A percentile compares a stretch with the other conserved stretches of the same genome.
phyloP scores from a whole-genome alignment of 75 land plant genomes.

The Adiantum capillusveneris region DNA sequence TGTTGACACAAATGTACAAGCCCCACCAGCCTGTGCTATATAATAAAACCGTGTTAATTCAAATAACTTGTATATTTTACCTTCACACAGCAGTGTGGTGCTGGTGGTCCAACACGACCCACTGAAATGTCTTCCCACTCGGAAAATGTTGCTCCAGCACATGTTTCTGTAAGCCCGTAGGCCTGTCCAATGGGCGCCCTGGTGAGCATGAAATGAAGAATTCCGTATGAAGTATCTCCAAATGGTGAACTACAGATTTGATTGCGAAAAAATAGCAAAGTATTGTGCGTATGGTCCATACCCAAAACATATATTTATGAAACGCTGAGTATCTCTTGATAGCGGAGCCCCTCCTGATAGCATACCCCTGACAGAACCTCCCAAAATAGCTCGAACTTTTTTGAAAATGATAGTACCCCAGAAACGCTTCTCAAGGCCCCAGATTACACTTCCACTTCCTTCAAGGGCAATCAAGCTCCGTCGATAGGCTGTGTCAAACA shows the following conservation, averaged over 20 bases:
- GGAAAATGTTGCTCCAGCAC: constrained; percentile 83
- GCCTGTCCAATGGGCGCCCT: constrained; percentile 87
- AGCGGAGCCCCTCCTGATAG: constrained; percentile 94
- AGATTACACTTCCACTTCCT: constrained; percentile 85
- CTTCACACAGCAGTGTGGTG: constrained; percentile 79
- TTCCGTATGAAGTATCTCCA: not conserved
- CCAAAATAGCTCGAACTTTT: constrained; percentile 55
- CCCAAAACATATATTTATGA: constrained; percentile 95
- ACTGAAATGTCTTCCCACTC: constrained; percentile 70
- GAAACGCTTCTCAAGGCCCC: constrained; percentile 55
- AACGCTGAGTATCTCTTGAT: constrained; percentile 78
- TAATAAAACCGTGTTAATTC: no score
- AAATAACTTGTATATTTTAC: no score
- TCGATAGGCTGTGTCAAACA: constrained; percentile 64
- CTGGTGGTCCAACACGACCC: constrained; percentile 95
- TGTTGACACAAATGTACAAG: no score
- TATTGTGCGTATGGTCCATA: no score
- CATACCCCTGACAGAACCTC: constrained; percentile 67
- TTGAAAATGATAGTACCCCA: constrained; percentile 76
- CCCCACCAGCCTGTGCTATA: no score
- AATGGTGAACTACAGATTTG: not conserved
- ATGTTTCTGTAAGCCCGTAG: constrained; percentile 94
- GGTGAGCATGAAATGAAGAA: not conserved
- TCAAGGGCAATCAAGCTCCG: constrained; percentile 68
- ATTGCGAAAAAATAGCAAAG: not conserved